Base-by-base conservation (phyloP, 129 eudicot genomes). In the Helichrysum umbraculigerum region DNA sequence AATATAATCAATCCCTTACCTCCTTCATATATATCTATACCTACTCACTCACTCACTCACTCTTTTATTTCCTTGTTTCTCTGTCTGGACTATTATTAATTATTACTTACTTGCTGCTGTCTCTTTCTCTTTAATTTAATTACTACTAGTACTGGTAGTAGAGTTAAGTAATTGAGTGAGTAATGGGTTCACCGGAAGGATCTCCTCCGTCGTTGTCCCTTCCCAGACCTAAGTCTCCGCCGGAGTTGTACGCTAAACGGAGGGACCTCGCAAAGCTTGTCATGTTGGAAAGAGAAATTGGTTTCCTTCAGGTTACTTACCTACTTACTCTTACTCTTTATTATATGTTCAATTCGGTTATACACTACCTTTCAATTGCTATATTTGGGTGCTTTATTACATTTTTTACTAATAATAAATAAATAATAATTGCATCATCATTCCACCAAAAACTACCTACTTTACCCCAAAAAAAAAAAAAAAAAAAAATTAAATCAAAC, bases 141-240 rank as follows among this genome's bases (percentile, higher is more conserved):
- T 32, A 32, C 1, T 32, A 32, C 3, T 32, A 5, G 42, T 3
- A 37, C 28, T 25, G 28, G 28, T 37, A 9, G 50, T 9, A 42
- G n/a, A 47, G 28, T 25, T 25, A 25, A 25, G 54, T 47, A 14
- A 47, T 14, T 47, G 54, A 47, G 54, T 47, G 54, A 47, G 54
- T 44, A 62, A 57, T 7, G 78, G 81, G 12, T 63, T 85, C 58
- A 70, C 34, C 70, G 58, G 41, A 84, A 14, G 54, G 54, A 47
- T 47, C n/a, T 47, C 54, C n/a, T 47, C 54, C 54, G 22, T 66
- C 88, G 15, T 69, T 84, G 74, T 88, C 91, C 51, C 82, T 82
- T 7, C 98, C 96, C 5, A 66, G 83, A 76, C 98, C 98, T 3
- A 93, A 88, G 81, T 93, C 98, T 29, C 98, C 98, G 70, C 98